Conservation (phyloP, 1,284 basidiomycete genomes). For the Mycena sp. region DNA sequence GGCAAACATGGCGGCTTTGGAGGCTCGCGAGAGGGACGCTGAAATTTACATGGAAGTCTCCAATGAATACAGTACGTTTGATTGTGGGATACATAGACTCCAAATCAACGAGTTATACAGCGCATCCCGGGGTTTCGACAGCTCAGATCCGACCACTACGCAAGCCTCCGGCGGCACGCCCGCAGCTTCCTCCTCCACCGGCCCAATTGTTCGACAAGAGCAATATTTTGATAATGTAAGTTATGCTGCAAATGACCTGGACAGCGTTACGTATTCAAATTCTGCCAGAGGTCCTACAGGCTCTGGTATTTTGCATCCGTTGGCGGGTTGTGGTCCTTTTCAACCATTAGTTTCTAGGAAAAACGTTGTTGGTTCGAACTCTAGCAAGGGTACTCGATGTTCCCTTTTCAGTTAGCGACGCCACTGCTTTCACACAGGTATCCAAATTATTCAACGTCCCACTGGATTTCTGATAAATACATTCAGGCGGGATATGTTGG, state of each 20-base stretch:
- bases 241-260: conserved; percentile 25
- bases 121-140: conserved; percentile 51
- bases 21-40: conserved; percentile 5
- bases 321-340: neutral
- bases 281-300: conserved; percentile 78
- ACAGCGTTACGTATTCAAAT: neutral
- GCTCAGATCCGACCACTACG: conserved; percentile 66
- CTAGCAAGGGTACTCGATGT: conserved; percentile 89
- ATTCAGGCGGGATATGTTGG: conserved; percentile 88
- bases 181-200: conserved; percentile 52
- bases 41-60: conserved; percentile 7
- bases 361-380: conserved; percentile 88
- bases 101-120: conserved; percentile 31
- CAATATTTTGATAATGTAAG: conserved; percentile 89
- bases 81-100: neutral
- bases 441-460: neutral
- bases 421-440: conserved; percentile 86
- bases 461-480: neutral
- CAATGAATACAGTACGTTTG: conserved; percentile 18
- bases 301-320: conserved; percentile 60
- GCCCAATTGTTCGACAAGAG: conserved; percentile 89
- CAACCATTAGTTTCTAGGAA: conserved; percentile 59
- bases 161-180: conserved; percentile 47
- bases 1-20: conserved; percentile 52
- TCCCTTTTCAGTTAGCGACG: conserved; percentile 89